Evolutionary conservation across 129 eudicot genomes (phyloP), one percentile per base, ranked within the genome.

Genomic region (Oenanthe sinensis): DNA sequence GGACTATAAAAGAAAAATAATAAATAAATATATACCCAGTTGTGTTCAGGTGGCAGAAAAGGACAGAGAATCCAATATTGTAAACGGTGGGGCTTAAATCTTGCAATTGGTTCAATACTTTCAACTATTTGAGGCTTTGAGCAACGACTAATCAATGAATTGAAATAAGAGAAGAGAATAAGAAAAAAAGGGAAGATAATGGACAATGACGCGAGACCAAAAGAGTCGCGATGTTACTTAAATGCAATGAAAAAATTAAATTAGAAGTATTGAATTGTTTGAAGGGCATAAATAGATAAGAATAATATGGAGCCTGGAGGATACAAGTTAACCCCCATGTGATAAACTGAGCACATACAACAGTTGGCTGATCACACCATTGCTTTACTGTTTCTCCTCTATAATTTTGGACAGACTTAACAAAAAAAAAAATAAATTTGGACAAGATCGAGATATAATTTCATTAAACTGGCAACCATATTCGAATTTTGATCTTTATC

Each of bases 21-120:
- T n/a, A n/a, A n/a, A n/a, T n/a, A n/a, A n/a, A n/a, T n/a, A n/a
- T n/a, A n/a, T n/a, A n/a, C 9, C 33, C 33, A 58, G 67, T n/a
- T 60, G 68, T 22, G 4, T n/a, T 9, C 6, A 2, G 65, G 5
- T 60, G 68, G 68, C 68, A 60, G 33, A 60, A 60, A 60, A 60
- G 68, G 68, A 60, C 68, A 60, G 68, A 60, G 68, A 60, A 60
- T 60, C 68, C 68, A 60, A 60, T 60, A 60, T 60, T n/a, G 26
- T 19, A 19, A 0, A 60, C 5, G 67, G 68, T 60, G 68, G 68
- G 36, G 68, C 36, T 24, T 60, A 60, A 14, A 60, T 60, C 33
- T 60, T 60, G 68, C 68, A 60, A 60, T 12, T 60, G 0, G 68
- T 33, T 60, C 68, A n/a, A 60, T 9, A n/a, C 16, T 60, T 16